phyloP scores from a whole-genome alignment of 768 basidiomycete genomes.

The Mycena latifolia region DNA sequence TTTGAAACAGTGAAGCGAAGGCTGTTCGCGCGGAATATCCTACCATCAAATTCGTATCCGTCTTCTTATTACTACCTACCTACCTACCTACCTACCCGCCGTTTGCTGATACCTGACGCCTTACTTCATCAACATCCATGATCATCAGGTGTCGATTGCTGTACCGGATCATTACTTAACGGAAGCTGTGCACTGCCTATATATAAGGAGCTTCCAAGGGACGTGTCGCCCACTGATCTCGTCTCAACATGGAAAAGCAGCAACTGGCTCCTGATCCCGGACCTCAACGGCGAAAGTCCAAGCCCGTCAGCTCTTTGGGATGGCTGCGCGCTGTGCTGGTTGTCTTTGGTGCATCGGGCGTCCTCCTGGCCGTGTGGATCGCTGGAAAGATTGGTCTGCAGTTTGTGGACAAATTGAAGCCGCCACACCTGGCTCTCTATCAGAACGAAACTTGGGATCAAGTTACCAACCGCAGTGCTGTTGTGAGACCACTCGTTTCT shows the following conservation, averaged over 20 bases:
- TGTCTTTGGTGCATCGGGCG: constrained; percentile 14
- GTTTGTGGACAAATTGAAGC: constrained; percentile 20
- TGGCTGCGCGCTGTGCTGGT: constrained; percentile 11
- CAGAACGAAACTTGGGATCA: constrained; percentile 19
- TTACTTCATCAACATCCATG: constrained; percentile 10
- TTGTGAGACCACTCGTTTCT: constrained; percentile 17
- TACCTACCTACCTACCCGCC: constrained; percentile 11
- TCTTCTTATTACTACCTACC: not conserved
- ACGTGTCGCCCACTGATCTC: constrained; percentile 16
- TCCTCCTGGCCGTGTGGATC: constrained; percentile 10
- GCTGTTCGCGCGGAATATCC: constrained; percentile 11
- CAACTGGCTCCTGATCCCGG: constrained; percentile 19
- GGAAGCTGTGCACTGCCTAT: constrained; percentile 11
- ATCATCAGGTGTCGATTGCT: too few species aligned
- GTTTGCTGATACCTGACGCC: constrained; percentile 4
- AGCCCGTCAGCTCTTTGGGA: constrained; percentile 14
- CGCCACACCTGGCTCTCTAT: constrained; percentile 19
- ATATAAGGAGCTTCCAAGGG: constrained; percentile 14
- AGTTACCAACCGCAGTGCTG: constrained; percentile 19
- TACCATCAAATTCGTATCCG: constrained; percentile 11
- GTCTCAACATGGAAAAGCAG: constrained; percentile 20
- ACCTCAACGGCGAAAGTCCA: constrained; percentile 17
- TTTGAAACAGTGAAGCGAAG: too few species aligned
- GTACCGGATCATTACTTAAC: too few species aligned
- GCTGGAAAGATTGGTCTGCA: constrained; percentile 21